Base-by-base conservation (phyloP, 78 protist genomes). In the Neovahlkampfia damariscottae region DNA sequence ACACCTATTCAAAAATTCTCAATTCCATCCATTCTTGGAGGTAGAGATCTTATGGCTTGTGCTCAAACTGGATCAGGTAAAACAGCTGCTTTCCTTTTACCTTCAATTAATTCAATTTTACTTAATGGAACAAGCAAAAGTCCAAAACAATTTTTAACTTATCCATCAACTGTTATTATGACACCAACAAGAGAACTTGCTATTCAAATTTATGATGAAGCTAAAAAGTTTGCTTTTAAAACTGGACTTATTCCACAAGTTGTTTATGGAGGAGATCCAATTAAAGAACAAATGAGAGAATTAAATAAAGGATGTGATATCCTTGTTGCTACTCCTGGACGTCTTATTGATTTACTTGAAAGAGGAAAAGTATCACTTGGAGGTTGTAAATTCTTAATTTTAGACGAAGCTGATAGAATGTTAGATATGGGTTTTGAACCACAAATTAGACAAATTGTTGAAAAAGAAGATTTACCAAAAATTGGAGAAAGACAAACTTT, bases 391-490 rank as follows among this genome's bases (percentile, higher is more conserved):
- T 90, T 78, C 80, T 73, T 96, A 39, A 80, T 89, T 1, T 86
- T 95, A 31, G 99, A 98, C 78, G 99, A 96, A 85, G 99, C 99
- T 10, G 99, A 97, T 70, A 94, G 99, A 81, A 96, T 97, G 99
- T 87, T 97, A 34, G 99, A 97, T 84, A 97, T 97, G 99, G 99
- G 99, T 36, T 96, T 96, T 68, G 97, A 93, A 86, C 98, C 98
- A 32, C 98, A 93, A 79, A 95, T 96, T 67, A 91, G 98, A 37
- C 82, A 74, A 10, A 96, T 97, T 41, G 94, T 92, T 28, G 88
- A 87, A 50, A 70, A 83, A 8, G 0, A 31, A 0, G 73, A 40
- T 2, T 40, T 97, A 98, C 93, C 96, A 5, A 73, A 41, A 1
- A 10, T 37, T 29, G 82, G 50, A 9, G 72, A 59, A 27, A 78